These are phyloP conservation scores for Volvox africanus DNA, from an alignment of 139 green algal species.

Conservation along the genomic window DNA sequence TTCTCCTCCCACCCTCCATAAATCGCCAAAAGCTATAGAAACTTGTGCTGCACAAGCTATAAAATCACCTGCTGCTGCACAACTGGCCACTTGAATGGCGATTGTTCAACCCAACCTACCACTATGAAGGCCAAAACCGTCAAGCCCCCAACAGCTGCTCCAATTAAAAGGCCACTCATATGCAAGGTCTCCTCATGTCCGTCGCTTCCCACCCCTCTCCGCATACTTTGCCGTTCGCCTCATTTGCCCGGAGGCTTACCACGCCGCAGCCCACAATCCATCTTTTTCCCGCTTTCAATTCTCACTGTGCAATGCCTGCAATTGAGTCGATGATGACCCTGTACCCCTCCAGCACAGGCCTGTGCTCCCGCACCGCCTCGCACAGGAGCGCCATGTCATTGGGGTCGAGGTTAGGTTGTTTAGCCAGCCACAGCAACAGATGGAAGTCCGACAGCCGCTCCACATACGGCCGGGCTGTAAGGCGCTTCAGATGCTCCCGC, in stretches of 20 bases:
- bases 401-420: conserved; percentile 85
- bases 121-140: too few species aligned
- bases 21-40: too few species aligned
- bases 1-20: too few species aligned
- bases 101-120: not conserved
- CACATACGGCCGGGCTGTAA: conserved; percentile 62
- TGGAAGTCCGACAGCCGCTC: conserved; percentile 94
- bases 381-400: conserved; percentile 84
- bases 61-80: not conserved
- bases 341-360: conserved; percentile 87
- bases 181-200: not conserved
- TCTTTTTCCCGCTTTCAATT: not conserved
- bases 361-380: conserved; percentile 73
- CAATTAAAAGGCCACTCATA: not conserved
- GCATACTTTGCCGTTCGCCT: too few species aligned
- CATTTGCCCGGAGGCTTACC: too few species aligned
- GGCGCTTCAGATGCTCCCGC: conserved; percentile 76
- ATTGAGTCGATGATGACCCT: conserved; percentile 92
- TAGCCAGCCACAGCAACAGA: conserved; percentile 94
- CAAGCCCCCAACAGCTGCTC: too few species aligned
- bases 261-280: not conserved
- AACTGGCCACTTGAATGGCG: not conserved
- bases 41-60: too few species aligned
- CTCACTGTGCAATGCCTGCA: conserved; percentile 66
- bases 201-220: not conserved